Percentiles rank a stretch among this genome's conserved stretches.
Conservation (phyloP, 176 grass and related monocot species). For the Phoenix roebelenii region DNA sequence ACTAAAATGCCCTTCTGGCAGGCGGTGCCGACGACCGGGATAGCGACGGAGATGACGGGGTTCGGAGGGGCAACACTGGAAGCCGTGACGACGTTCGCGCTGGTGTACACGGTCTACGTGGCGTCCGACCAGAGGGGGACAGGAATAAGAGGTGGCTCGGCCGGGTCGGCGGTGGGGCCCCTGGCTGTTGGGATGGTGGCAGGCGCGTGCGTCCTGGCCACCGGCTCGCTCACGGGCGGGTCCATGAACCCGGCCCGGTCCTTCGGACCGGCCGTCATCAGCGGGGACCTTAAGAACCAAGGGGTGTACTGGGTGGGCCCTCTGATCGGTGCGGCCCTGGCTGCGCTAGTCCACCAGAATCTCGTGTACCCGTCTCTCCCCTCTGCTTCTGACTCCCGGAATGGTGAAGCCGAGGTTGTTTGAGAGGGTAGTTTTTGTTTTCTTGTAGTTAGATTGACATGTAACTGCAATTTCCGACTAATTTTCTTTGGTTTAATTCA, state of each 20-base stretch:
- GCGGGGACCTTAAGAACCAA: slow-evolving; percentile 62
- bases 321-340: slow-evolving; percentile 51
- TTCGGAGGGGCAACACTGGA: slow-evolving; percentile 70
- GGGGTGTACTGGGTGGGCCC: slow-evolving; percentile 84
- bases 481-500: too few species aligned
- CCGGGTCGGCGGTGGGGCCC: slow-evolving; percentile 26
- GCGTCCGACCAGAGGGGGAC: slow-evolving; percentile 24
- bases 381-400: slow-evolving; percentile 9
- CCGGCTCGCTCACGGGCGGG: slow-evolving; percentile 53
- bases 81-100: slow-evolving; percentile 47
- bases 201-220: slow-evolving; percentile 56
- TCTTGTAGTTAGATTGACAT: too few species aligned
- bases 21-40: slow-evolving; percentile 70
- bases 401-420: slow-evolving; percentile 21
- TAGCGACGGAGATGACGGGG: slow-evolving; percentile 63
- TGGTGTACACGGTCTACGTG: slow-evolving; percentile 63
- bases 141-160: slow-evolving; percentile 5
- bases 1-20: background rate
- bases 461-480: too few species aligned
- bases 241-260: slow-evolving; percentile 95
- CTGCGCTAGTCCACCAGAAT: slow-evolving; percentile 56
- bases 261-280: slow-evolving; percentile 66
- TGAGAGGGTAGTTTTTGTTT: background rate
- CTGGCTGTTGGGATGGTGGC: slow-evolving; percentile 36
- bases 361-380: slow-evolving; percentile 27